Base-by-base conservation (phyloP, 2,329 filamentous ascomycete species). In the Nemania serpens region DNA sequence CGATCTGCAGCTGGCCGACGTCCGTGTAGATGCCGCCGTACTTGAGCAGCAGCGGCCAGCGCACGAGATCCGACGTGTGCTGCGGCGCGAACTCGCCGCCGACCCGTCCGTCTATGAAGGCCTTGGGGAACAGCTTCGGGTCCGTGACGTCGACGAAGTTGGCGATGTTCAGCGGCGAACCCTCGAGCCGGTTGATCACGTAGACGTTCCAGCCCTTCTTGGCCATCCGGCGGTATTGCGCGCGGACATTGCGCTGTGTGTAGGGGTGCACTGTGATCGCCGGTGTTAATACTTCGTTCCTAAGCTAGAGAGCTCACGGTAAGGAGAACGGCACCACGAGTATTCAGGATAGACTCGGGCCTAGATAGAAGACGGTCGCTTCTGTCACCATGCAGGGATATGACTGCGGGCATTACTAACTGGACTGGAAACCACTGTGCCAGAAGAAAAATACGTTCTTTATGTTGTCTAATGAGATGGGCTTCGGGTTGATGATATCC, bases 371-470 rank as follows among this genome's bases (percentile, higher is more conserved):
- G 17, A 18, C 37, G 39, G 11, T 37, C 11, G 9, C 29, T 17
- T 13, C 22, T 18, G 17, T 43, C 11, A 39, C 36, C 5, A 39
- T 5, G 36, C 29, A 6, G 18, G 15, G n/a, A 11, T 6, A 20
- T 4, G 18, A n/a, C 4, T 18, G 10, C 20, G 33, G 41, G 11
- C 34, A 15, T 37, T 37, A 63, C 63, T 63, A 20, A 65, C 63
- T 81, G 25, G 70, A 72, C 2, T 65, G 45, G 66, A 78, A 81
- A 29, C 83, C 83, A 3, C 72, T 73, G 68, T 85, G 77, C 84
- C 84, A 87, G 73, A 84, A 86, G 68, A 84, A 83, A 78, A 82
- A 87, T 25, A 86, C 73, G 49, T 84, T 84, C 69, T 85, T 85
- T 47, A 79, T 76, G 33, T 58, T 61, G 20, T 72, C 69, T 0